Evolutionary conservation across 2,329 filamentous ascomycete species (phyloP).

Genomic region (Anisogramma anomala): DNA sequence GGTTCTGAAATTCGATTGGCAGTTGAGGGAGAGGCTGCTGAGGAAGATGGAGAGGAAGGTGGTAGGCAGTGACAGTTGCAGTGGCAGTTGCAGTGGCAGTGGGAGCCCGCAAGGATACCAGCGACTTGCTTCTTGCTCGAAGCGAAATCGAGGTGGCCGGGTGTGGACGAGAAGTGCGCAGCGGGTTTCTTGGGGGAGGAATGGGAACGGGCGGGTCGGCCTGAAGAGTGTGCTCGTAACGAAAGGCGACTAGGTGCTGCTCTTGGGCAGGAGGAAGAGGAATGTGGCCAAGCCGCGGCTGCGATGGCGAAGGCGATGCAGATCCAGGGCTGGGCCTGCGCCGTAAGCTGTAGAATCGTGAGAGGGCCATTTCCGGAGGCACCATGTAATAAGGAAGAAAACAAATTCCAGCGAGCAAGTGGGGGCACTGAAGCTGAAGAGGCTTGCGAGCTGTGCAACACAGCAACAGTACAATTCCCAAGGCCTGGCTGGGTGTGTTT

Average conservation of each 20-base stretch:
- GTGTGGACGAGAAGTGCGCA: conserved; percentile 22
- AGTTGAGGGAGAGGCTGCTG: background rate
- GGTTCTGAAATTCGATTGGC: background rate
- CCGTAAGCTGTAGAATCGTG: conserved; percentile 32
- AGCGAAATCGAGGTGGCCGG: conserved; percentile 14
- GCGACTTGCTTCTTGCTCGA: conserved; percentile 4
- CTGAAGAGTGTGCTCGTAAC: conserved; percentile 50
- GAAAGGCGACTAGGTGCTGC: conserved; percentile 37
- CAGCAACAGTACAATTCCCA: too few relatives aligned
- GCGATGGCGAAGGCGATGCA: background rate
- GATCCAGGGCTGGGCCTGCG: conserved; percentile 2
- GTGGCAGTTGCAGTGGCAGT: too few relatives aligned
- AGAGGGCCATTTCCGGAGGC: conserved; percentile 31
- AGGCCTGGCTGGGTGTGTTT: too few relatives aligned
- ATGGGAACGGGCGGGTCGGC: conserved; percentile 47
- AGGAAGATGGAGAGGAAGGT: conserved; percentile 27
- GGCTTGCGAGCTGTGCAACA: too few relatives aligned
- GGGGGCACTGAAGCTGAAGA: too few relatives aligned
- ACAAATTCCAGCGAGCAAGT: too few relatives aligned
- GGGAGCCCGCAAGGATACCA: conserved; percentile 13
- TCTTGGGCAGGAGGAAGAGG: conserved; percentile 30
- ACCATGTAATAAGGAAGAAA: too few relatives aligned
- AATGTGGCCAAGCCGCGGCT: background rate
- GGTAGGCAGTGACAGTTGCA: background rate
- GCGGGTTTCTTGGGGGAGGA: conserved; percentile 31